Evolutionary conservation across 352 stramenopile species (phyloP).

Genomic region (Globisporangium echinulatum): DNA sequence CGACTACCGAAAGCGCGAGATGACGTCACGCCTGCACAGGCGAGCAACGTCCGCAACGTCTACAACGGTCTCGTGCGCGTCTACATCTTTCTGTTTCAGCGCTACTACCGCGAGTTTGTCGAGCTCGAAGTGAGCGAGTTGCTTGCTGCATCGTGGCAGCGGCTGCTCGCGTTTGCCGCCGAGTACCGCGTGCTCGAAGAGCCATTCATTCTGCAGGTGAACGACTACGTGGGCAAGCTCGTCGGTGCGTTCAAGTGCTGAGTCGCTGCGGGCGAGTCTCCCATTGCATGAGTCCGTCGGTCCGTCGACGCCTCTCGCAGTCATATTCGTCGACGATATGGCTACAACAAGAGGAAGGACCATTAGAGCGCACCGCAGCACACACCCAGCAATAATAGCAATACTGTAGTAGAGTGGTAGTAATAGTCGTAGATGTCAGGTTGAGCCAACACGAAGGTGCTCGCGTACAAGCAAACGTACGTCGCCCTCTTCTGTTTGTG

Average conservation of each 20-base stretch:
- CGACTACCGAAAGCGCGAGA: conserved; percentile 4
- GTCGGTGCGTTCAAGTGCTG: conserved; percentile 20
- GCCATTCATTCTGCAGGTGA: conserved; percentile 45
- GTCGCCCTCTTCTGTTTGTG: no score
- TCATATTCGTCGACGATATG: no score
- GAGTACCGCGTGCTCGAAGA: conserved; percentile 62
- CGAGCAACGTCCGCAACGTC: conserved; percentile 35
- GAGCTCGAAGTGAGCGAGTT: conserved; percentile 54
- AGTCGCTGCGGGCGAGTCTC: conserved; percentile 1
- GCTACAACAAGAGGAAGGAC: no score
- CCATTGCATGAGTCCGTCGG: no score
- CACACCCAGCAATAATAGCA: no score
- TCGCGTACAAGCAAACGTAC: no score
- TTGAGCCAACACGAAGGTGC: no score
- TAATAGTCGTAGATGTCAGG: no score
- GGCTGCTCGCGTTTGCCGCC: conserved; percentile 49
- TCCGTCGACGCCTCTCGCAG: no score
- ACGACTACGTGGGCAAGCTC: conserved; percentile 45
- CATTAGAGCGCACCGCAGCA: no score
- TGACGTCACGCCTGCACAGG: conserved; percentile 14
- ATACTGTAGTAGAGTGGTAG: no score
- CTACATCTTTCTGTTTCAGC: conserved; percentile 61
- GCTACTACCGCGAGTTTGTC: conserved; percentile 44
- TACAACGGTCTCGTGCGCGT: conserved; percentile 63
- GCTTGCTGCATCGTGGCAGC: conserved; percentile 48